Evolutionary conservation across 2,329 filamentous ascomycete species (phyloP).

Genomic region (Grosmannia huntii): DNA sequence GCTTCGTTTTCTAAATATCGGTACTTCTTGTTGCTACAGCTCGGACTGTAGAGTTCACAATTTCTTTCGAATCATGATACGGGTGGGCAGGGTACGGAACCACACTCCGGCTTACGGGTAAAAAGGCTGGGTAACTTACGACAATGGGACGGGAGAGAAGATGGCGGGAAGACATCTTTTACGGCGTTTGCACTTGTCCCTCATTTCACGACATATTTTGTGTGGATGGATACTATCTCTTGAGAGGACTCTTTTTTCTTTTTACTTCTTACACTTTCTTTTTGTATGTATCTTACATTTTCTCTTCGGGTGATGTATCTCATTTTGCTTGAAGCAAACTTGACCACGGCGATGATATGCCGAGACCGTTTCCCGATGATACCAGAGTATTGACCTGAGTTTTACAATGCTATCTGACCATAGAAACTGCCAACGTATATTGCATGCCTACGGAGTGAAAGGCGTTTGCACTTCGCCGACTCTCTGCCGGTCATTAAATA

Average conservation of each 20-base stretch:
- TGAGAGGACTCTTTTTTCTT: not conserved
- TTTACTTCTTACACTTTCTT: not conserved
- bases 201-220: not conserved
- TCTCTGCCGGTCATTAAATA: too few relatives aligned
- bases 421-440: not conserved
- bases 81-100: not conserved
- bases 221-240: not conserved
- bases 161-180: not conserved
- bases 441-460: not conserved
- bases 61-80: not conserved
- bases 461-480: too few relatives aligned
- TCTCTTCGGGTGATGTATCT: not conserved
- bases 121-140: not conserved
- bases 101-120: not conserved
- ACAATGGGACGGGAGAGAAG: not conserved
- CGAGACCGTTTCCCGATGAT: not conserved
- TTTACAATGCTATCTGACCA: too few relatives aligned
- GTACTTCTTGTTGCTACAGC: not conserved
- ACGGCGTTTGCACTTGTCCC: not conserved
- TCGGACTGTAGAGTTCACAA: not conserved
- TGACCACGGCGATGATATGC: not conserved
- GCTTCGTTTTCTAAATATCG: conserved; percentile 10
- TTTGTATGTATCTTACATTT: not conserved
- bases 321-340: conserved; percentile 1
- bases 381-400: not conserved